Base-by-base conservation (phyloP, 331 rosid genomes). In the Pyrus hybrid region DNA sequence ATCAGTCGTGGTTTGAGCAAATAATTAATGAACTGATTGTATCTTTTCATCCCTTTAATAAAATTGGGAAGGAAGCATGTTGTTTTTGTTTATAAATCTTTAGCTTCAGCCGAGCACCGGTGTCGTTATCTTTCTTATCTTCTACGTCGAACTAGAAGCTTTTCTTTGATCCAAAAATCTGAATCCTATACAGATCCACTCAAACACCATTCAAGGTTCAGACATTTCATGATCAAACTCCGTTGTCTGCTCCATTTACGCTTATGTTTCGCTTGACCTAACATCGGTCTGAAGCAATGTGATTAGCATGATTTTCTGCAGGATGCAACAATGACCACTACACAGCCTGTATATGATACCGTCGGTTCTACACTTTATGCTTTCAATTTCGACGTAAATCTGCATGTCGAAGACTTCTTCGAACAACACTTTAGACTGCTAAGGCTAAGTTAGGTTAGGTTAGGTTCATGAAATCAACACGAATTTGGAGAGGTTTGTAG, bases 271-370 rank as follows among this genome's bases (percentile, higher is more conserved):
- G 28, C 66, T 61, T 26, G 66, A 61, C 7, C 65, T 58, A 58
- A 22, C 63, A 11, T 58, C 29, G 63, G 16, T 11, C 41, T 21
- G 25, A 63, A 53, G 28, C 35, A 66, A 64, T 25, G 20, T 58
- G 13, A 8, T 18, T 43, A 13, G 17, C 74, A 10, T n/a, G 14
- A 21, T 68, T 22, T 65, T 83, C 22, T 84, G 79, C 81, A 91
- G 97, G 98, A 84, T 93, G 98, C 86, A 91, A 90, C 86, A 90
- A 93, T 64, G 91, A 88, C 75, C 86, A 94, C 47, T 91, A 88
- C 70, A 84, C 93, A 11, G 90, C 93, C 62, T 93, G 97, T 61
- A 13, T 76, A 49, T 49, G 56, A 49, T 17, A 49, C 56, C 56
- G 7, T 49, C 56, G 18, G 54, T 10, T 30, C 13, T 30, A 26